phyloP scores from a whole-genome alignment of 805 yeast genomes.

The Metschnikowia sp. region DNA sequence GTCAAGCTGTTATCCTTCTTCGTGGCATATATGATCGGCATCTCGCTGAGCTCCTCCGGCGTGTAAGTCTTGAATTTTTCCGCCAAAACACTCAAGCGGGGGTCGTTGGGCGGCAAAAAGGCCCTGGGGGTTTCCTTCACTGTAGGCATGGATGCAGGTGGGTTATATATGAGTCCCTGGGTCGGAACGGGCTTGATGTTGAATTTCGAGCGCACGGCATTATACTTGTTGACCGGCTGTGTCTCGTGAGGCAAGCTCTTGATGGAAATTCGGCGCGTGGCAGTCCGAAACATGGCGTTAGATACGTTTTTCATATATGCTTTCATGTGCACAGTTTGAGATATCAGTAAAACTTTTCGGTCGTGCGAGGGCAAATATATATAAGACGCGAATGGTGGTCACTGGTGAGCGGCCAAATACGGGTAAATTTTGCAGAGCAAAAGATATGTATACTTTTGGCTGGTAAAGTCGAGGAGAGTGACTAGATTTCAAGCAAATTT shows the following conservation, averaged over 20 bases:
- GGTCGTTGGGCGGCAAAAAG: slow-evolving; percentile 62
- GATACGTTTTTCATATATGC: too few relatives aligned
- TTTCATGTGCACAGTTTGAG: neutral
- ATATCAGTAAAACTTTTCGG: slow-evolving; percentile 12
- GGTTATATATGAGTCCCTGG: slow-evolving; percentile 60
- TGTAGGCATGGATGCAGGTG: slow-evolving; percentile 52
- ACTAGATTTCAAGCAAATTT: too few relatives aligned
- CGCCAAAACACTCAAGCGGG: slow-evolving; percentile 43
- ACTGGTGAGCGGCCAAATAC: neutral
- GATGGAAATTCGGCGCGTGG: slow-evolving; percentile 16
- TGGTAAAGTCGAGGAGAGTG: too few relatives aligned
- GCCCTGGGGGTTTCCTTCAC: slow-evolving; percentile 63
- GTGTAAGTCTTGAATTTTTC: slow-evolving; percentile 27
- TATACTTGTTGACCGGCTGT: slow-evolving; percentile 52
- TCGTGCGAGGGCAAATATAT: slow-evolving; percentile 11
- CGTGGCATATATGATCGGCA: slow-evolving; percentile 41
- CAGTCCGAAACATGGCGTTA: slow-evolving; percentile 9
- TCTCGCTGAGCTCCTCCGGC: slow-evolving; percentile 31
- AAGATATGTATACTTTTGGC: too few relatives aligned
- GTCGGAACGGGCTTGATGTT: slow-evolving; percentile 60
- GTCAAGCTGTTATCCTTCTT: slow-evolving; percentile 49
- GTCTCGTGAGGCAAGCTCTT: slow-evolving; percentile 32
- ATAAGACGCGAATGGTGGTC: slow-evolving; percentile 1
- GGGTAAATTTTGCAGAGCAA: neutral
- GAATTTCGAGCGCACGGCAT: slow-evolving; percentile 59